phyloP scores from a whole-genome alignment of 306 rosid species.

The Hippophae tibetana region DNA sequence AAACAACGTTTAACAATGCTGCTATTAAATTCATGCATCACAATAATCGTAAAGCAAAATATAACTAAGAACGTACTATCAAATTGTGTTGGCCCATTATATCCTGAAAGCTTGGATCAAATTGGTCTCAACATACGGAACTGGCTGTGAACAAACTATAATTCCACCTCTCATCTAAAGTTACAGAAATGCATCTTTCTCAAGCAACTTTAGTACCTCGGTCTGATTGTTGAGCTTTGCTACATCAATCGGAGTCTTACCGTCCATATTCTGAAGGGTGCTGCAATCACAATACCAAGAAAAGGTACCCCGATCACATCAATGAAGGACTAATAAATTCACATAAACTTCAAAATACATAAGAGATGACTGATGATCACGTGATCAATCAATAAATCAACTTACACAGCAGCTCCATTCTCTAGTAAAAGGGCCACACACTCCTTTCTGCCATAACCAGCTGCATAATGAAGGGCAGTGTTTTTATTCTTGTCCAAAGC shows the following conservation, averaged over 20 bases:
- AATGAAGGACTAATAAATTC: no score
- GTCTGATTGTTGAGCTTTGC: conserved; percentile 92
- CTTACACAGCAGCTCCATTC: conserved; percentile 97
- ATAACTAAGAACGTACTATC: no score
- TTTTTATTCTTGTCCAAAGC: conserved; percentile 93
- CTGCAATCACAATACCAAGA: conserved; percentile 39
- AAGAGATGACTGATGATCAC: no score
- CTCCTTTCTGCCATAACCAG: conserved; percentile 96
- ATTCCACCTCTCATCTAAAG: not conserved
- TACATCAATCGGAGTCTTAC: conserved; percentile 94
- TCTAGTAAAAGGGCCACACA: conserved; percentile 89
- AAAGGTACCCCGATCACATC: not conserved
- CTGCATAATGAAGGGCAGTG: conserved; percentile 97
- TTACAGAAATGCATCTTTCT: conserved; percentile 93
- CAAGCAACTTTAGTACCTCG: conserved; percentile 90
- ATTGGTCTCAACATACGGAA: no score
- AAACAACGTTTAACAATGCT: no score
- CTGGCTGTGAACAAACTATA: no score
- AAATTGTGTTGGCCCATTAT: no score
- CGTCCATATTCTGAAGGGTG: conserved; percentile 91
- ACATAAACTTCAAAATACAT: not conserved
- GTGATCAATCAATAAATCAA: not conserved
- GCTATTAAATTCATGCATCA: no score
- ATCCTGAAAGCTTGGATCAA: no score
- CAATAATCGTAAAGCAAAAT: no score